Conservation (phyloP, 148 eudicot species). For the Camellia sinensis region DNA sequence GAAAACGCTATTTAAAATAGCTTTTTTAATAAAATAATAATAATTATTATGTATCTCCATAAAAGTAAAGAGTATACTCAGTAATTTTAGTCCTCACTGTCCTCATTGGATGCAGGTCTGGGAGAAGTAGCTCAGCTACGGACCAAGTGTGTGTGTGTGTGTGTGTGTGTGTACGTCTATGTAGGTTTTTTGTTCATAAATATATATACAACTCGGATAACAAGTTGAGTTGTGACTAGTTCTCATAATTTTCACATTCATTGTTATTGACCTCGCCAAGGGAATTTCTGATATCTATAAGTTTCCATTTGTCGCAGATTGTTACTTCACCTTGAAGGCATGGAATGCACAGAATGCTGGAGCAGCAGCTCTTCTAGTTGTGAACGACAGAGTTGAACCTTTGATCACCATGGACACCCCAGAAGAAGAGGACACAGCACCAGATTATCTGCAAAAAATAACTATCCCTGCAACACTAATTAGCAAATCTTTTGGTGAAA, state of each 20-base stretch:
- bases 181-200: no score
- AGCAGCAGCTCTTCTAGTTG: slow-evolving; percentile 35
- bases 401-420: slow-evolving; percentile 44
- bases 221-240: background rate
- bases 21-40: no score
- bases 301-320: slow-evolving; percentile 19
- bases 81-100: no score
- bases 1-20: no score
- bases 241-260: background rate
- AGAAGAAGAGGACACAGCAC: slow-evolving; percentile 24
- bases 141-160: no score
- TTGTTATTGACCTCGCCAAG: background rate
- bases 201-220: no score
- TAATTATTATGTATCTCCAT: no score
- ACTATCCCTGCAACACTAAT: slow-evolving; percentile 37
- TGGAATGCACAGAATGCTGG: slow-evolving; percentile 45
- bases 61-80: no score
- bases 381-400: slow-evolving; percentile 33
- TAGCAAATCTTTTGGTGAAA: slow-evolving; percentile 27
- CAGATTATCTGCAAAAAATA: slow-evolving; percentile 30
- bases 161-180: no score
- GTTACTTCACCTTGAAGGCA: slow-evolving; percentile 34
- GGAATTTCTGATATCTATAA: background rate
- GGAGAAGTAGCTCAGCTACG: no score
- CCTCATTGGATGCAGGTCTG: no score